Evolutionary conservation across 208 protist genomes (phyloP).

Genomic region (Angomonas deanei): DNA sequence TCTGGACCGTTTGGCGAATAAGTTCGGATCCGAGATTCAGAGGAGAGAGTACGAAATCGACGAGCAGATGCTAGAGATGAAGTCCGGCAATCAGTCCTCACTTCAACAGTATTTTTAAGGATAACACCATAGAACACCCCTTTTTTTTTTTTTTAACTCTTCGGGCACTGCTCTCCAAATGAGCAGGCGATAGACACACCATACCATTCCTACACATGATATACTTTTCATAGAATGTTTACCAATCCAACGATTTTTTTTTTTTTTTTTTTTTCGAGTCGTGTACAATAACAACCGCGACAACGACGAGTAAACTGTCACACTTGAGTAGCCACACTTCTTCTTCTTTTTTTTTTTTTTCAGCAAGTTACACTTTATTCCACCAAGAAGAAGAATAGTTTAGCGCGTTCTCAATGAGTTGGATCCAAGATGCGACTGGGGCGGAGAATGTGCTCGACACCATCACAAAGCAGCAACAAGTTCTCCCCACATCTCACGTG

Average conservation of each 20-base stretch:
- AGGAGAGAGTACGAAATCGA: conserved; percentile 1
- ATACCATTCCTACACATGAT: neutral
- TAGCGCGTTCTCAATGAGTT: conserved; percentile 38
- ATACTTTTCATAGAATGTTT: neutral
- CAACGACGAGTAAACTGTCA: too few relatives aligned
- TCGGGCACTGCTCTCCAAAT: too few relatives aligned
- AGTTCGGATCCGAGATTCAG: conserved; percentile 6
- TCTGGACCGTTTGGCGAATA: conserved; percentile 24
- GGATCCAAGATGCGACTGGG: conserved; percentile 47
- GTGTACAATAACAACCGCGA: too few relatives aligned
- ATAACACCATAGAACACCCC: too few relatives aligned
- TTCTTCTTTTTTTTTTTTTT: neutral
- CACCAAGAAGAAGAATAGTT: neutral
- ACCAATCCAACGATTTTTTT: neutral
- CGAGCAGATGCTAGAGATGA: conserved; percentile 1
- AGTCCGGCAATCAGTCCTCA: neutral
- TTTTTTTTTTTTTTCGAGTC: conserved; percentile 5
- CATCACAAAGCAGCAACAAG: conserved; percentile 76
- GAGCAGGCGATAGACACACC: too few relatives aligned
- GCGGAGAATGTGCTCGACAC: conserved; percentile 68
- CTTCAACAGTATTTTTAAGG: neutral
- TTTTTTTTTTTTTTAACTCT: too few relatives aligned
- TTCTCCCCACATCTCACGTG: conserved; percentile 49
- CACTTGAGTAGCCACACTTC: neutral
- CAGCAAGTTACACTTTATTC: neutral